Evolutionary conservation across 345 rosid species (phyloP), one percentile per base, ranked within the genome.

Genomic region (Citrus unshiu): DNA sequence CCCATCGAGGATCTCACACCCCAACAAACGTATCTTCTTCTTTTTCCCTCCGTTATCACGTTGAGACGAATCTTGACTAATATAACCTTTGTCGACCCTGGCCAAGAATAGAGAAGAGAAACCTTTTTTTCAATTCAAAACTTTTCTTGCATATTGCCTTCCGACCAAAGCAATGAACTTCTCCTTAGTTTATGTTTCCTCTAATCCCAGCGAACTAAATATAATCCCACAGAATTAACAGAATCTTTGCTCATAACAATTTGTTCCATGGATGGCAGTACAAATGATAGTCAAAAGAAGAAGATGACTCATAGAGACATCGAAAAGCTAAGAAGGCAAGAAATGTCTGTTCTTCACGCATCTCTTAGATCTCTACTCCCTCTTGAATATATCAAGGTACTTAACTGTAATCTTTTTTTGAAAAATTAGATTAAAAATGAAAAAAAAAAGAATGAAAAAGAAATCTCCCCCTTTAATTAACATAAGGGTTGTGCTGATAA

Each of bases 321-420:
- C 43, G 99, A 95, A 81, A 86, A 85, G 72, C 91, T 84, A 80
- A 84, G 98, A 40, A 86, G 98, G 80, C 91, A 86, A 81, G 93
- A 91, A 66, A 92, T 95, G 98, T 66, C 93, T 32, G 39, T 89
- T 77, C 94, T 92, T 70, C 81, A 86, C 67, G 57, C 83, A 3
- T 80, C 88, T 27, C 97, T 95, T 72, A 87, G 93, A 77, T 85
- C 90, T 78, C 86, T 91, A 69, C 93, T 92, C 74, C 95, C 99
- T 73, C 84, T 86, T n/a, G 89, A 92, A 72, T 88, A 86, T 74
- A 83, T 90, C 85, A 88, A 87, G 95, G 96, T 89, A 54, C 73
- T 25, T 70, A 12, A 46, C 13, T 13, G 7, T 7, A 46, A 39
- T 70, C 37, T 25, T 49, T 12, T 32, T 74, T 74, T 59, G 27